Conservation (phyloP, 208 protist species). For the Crithidia sp. region DNA sequence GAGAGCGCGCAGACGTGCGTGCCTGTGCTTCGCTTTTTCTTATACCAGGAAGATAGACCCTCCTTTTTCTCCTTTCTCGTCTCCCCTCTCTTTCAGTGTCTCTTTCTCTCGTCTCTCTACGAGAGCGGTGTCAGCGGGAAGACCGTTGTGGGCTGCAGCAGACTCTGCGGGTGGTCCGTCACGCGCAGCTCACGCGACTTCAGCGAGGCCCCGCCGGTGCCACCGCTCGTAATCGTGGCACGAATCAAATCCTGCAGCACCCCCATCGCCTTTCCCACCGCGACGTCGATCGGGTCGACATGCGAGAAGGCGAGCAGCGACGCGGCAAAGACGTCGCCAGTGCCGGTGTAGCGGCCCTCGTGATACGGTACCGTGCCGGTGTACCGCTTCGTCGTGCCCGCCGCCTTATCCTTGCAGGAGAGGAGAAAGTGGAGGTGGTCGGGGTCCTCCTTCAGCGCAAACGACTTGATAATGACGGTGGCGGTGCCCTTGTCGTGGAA, state of each 20-base stretch:
- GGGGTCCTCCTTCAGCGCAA: constrained; percentile 46
- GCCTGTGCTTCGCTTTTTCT: too few relatives aligned
- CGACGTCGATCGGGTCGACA: constrained; percentile 50
- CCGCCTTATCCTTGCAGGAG: constrained; percentile 33
- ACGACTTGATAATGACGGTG: constrained; percentile 89
- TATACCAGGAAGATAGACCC: too few relatives aligned
- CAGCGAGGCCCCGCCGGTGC: constrained; percentile 48
- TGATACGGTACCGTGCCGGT: constrained; percentile 75
- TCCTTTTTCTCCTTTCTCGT: background rate
- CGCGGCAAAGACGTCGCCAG: constrained; percentile 85
- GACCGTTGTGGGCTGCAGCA: constrained; percentile 56
- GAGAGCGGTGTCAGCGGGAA: constrained; percentile 49
- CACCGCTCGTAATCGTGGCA: constrained; percentile 59
- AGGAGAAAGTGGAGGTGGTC: constrained; percentile 65
- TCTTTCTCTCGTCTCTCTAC: background rate
- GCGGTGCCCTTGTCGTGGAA: constrained; percentile 78
- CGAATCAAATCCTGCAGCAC: constrained; percentile 88
- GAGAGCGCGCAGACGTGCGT: too few relatives aligned
- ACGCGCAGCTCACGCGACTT: constrained; percentile 81
- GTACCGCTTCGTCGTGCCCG: constrained; percentile 41
- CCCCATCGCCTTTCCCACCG: constrained; percentile 79
- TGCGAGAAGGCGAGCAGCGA: constrained; percentile 74
- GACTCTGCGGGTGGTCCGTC: constrained; percentile 43
- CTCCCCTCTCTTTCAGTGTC: background rate
- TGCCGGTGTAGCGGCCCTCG: constrained; percentile 86